A percentile compares a stretch with the other conserved stretches of the same genome.
Conservation (phyloP, 352 stramenopile species). For the Phytophthora ramorum region DNA sequence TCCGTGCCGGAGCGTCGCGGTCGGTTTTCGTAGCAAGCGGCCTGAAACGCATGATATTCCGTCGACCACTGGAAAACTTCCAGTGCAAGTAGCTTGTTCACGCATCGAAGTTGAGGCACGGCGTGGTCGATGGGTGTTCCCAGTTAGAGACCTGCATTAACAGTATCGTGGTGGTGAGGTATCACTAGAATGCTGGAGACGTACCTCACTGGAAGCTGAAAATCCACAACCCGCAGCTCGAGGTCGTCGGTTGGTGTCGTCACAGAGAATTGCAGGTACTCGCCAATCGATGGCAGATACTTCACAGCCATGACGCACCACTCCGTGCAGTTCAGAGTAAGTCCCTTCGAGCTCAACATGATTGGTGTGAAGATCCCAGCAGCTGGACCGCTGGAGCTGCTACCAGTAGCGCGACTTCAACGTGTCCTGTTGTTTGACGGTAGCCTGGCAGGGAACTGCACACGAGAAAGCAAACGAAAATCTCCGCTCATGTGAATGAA, state of each 20-base stretch:
- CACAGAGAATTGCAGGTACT: constrained; percentile 32
- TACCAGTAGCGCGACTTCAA: constrained; percentile 22
- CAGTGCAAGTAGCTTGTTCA: background rate
- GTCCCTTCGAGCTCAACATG: constrained; percentile 14
- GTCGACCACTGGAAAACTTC: background rate
- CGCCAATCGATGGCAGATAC: constrained; percentile 28
- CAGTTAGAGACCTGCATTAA: constrained; percentile 15
- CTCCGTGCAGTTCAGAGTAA: too few relatives aligned
- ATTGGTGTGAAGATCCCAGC: constrained; percentile 18
- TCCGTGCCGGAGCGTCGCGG: constrained; percentile 7
- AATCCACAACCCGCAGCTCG: constrained; percentile 9
- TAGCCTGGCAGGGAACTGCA: constrained; percentile 5
- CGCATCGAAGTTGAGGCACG: constrained; percentile 13
- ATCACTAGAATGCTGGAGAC: background rate
- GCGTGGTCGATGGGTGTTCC: constrained; percentile 4
- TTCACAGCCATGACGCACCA: constrained; percentile 17
- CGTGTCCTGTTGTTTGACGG: background rate
- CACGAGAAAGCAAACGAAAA: constrained; percentile 23
- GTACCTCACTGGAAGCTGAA: constrained; percentile 28
- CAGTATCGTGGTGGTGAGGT: background rate
- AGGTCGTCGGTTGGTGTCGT: constrained; percentile 12
- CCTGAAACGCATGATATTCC: constrained; percentile 16
- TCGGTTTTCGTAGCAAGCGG: constrained; percentile 17
- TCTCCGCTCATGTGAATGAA: constrained; percentile 31
- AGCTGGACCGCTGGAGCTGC: constrained; percentile 28